Evolutionary conservation across 2,329 filamentous ascomycete species (phyloP).

Genomic region (Trematosphaeria pertusa): DNA sequence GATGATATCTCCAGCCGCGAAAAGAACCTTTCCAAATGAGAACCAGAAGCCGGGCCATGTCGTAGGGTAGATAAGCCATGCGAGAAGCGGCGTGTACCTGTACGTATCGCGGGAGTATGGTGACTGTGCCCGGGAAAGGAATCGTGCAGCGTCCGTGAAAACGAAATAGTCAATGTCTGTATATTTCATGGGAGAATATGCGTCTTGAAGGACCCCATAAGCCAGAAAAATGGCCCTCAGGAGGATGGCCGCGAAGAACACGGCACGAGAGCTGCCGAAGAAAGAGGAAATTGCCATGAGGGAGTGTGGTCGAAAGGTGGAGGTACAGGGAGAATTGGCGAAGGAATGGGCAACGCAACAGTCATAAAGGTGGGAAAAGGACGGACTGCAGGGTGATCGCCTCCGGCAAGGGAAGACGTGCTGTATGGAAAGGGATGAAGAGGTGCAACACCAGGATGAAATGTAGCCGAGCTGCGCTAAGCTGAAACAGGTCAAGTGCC

Average conservation of each 20-base stretch:
- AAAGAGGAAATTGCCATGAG: constrained; percentile 40
- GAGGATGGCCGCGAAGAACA: constrained; percentile 58
- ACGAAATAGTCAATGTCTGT: constrained; percentile 99
- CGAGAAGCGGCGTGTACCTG: constrained; percentile 91
- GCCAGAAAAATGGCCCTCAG: constrained; percentile 78
- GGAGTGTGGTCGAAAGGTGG: not conserved
- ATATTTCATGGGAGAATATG: constrained; percentile 91
- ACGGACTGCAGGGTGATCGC: not conserved
- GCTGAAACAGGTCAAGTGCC: constrained; percentile 22
- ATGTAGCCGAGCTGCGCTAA: constrained; percentile 25
- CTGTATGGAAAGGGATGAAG: not conserved
- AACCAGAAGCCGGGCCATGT: constrained; percentile 70
- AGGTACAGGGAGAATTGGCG: not conserved
- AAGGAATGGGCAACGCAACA: not conserved
- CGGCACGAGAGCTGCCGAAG: constrained; percentile 42
- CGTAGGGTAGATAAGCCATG: constrained; percentile 89
- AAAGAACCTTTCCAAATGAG: constrained; percentile 85
- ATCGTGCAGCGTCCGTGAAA: constrained; percentile 93
- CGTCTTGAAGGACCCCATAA: constrained; percentile 93
- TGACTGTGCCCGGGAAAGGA: constrained; percentile 69
- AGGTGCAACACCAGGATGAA: not conserved
- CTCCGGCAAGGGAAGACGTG: not conserved
- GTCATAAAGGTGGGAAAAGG: too few species aligned
- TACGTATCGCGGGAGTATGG: constrained; percentile 94
- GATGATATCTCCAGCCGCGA: constrained; percentile 81